Percentiles rank a stretch among this genome's conserved stretches.
Evolutionary conservation across 2,329 filamentous ascomycete species (phyloP).

Genomic region (Aspergillus japonicus): DNA sequence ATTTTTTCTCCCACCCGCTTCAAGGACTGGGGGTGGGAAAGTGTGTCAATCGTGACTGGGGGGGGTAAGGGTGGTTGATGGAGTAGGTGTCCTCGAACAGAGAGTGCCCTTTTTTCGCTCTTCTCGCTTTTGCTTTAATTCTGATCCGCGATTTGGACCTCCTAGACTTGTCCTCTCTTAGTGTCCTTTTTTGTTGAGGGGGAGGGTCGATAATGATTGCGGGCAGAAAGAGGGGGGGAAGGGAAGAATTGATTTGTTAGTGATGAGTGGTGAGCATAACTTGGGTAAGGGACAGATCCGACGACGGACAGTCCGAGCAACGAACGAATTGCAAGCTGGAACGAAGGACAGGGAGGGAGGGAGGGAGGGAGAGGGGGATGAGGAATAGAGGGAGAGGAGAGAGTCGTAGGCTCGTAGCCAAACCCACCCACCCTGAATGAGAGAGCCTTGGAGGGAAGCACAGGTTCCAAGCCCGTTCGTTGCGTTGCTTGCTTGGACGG

Average conservation of each 20-base stretch:
- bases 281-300: constrained; percentile 4
- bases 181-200: neutral
- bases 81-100: neutral
- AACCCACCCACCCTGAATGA: neutral
- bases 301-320: constrained; percentile 9
- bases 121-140: neutral
- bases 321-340: constrained; percentile 12
- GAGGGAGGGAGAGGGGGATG: neutral
- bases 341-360: constrained; percentile 3
- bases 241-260: neutral
- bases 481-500: constrained; percentile 10
- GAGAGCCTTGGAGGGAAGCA: constrained; percentile 10
- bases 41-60: neutral
- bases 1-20: constrained; percentile 21
- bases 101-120: neutral
- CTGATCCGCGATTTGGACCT: neutral
- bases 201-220: neutral
- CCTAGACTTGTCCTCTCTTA: neutral
- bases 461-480: constrained; percentile 2
- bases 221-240: neutral
- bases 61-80: neutral
- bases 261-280: neutral
- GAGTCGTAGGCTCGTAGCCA: neutral
- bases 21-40: constrained; percentile 10
- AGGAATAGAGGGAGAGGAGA: neutral